Evolutionary conservation across 768 basidiomycete genomes (phyloP).

Genomic region (Hydnomerulius pinastri): DNA sequence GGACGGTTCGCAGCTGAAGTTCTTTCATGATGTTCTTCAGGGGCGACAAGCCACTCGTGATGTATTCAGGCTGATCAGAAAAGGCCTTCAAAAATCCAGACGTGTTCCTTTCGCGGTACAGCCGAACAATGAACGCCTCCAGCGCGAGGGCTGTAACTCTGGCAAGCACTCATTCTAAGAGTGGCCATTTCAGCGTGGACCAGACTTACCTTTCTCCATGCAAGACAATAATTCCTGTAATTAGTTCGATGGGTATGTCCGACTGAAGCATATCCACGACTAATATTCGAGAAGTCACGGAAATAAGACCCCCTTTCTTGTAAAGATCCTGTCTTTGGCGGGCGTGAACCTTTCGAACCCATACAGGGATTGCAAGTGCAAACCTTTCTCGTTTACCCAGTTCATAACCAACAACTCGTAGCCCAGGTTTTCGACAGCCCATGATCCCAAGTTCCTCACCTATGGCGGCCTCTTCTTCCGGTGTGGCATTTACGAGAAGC

Average conservation of each 20-base stretch:
- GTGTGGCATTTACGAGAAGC: conserved; percentile 78
- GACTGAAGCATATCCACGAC: conserved; percentile 92
- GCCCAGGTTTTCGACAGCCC: conserved; percentile 85
- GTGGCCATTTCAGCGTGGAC: neutral
- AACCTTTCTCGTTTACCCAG: conserved; percentile 78
- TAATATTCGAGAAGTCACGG: conserved; percentile 91
- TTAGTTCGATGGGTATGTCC: conserved; percentile 80
- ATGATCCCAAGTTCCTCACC: conserved; percentile 91
- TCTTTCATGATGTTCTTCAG: conserved; percentile 92
- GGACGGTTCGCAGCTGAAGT: conserved; percentile 83
- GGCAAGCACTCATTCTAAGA: conserved; percentile 1
- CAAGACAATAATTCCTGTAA: conserved; percentile 87
- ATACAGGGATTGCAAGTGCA: conserved; percentile 23
- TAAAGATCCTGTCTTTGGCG: conserved; percentile 75
- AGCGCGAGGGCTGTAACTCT: conserved; percentile 83
- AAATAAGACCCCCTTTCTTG: conserved; percentile 84
- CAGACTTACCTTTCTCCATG: conserved; percentile 82
- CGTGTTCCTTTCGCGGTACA: conserved; percentile 89
- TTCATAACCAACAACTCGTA: conserved; percentile 83
- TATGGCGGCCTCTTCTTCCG: conserved; percentile 88
- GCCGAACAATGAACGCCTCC: conserved; percentile 91
- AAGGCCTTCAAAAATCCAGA: conserved; percentile 95
- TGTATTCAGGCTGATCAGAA: conserved; percentile 94
- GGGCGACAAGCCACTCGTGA: conserved; percentile 90
- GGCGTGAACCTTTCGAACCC: conserved; percentile 9